Evolutionary conservation across 805 yeast genomes (phyloP).

Genomic region (Diddensiella caesifluorescens): DNA sequence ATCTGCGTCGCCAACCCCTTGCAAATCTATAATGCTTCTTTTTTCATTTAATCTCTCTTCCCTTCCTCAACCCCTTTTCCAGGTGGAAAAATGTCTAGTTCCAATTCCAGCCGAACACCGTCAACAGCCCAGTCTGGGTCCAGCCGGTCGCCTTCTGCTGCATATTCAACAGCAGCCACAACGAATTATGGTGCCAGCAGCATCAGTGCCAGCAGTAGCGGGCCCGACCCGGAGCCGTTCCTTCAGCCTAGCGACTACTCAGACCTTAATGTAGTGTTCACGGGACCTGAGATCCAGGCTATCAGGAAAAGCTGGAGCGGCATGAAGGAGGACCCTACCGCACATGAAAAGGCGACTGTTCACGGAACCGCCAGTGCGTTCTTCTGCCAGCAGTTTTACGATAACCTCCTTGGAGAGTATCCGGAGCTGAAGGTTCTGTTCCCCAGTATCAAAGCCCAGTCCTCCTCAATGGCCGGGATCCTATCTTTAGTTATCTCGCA

Average conservation of each 20-base stretch:
- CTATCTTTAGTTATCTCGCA: slow-evolving; percentile 60
- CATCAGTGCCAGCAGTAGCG: neutral
- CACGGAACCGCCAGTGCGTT: slow-evolving; percentile 46
- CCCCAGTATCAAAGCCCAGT: slow-evolving; percentile 75
- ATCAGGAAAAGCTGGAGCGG: slow-evolving; percentile 18
- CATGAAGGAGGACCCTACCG: slow-evolving; percentile 24
- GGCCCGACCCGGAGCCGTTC: slow-evolving; percentile 4
- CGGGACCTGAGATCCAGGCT: slow-evolving; percentile 17
- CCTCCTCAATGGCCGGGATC: slow-evolving; percentile 75
- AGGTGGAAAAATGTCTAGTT: too few species aligned
- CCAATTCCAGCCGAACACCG: too few species aligned
- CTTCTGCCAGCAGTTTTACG: slow-evolving; percentile 73
- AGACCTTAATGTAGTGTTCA: slow-evolving; percentile 18
- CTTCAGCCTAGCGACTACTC: slow-evolving; percentile 13
- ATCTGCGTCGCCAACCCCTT: too few species aligned
- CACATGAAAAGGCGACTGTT: slow-evolving; percentile 20
- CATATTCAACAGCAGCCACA: too few species aligned
- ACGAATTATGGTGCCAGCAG: too few species aligned
- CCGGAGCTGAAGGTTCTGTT: slow-evolving; percentile 58
- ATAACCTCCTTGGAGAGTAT: slow-evolving; percentile 57
- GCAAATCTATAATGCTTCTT: too few species aligned
- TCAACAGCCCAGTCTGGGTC: too few species aligned
- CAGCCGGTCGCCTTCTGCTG: too few species aligned
- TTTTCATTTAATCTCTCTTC: too few species aligned
- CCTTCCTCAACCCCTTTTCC: too few species aligned